Percentiles rank a stretch among this genome's conserved stretches.
phyloP scores from a whole-genome alignment of 345 rosid genomes.

The Linum trigynum region DNA sequence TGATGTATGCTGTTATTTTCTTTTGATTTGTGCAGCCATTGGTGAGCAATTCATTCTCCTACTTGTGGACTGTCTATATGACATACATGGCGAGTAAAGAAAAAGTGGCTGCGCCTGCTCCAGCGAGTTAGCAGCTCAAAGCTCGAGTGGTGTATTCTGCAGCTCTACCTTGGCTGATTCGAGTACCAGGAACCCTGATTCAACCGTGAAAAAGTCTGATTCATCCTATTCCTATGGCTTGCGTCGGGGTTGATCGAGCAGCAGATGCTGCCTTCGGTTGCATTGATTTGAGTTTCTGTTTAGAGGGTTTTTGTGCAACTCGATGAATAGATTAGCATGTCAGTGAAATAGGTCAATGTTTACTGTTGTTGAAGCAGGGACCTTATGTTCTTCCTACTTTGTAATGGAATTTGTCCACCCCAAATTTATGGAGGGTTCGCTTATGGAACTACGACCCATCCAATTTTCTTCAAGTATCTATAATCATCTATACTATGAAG shows the following conservation, averaged over 20 bases:
- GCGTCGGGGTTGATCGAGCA: neutral
- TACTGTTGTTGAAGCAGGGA: neutral
- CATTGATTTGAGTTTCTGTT: neutral
- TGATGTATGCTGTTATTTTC: constrained; percentile 2
- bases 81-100: constrained; percentile 75
- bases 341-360: too few relatives aligned
- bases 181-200: neutral
- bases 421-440: neutral
- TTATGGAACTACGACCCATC: neutral
- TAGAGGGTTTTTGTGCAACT: neutral
- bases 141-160: neutral
- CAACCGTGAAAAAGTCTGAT: too few relatives aligned
- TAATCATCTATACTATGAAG: neutral
- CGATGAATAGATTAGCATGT: neutral
- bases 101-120: constrained; percentile 24
- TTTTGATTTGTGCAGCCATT: constrained; percentile 48
- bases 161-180: neutral
- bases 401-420: neutral
- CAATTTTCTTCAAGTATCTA: neutral
- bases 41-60: constrained; percentile 87
- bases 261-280: too few relatives aligned
- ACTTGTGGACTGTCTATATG: constrained; percentile 79
- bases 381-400: neutral
- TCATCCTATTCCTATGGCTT: too few relatives aligned
- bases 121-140: constrained; percentile 13